Conservation (phyloP, 495 filamentous ascomycete genomes). For the Cetradonia linearis region DNA sequence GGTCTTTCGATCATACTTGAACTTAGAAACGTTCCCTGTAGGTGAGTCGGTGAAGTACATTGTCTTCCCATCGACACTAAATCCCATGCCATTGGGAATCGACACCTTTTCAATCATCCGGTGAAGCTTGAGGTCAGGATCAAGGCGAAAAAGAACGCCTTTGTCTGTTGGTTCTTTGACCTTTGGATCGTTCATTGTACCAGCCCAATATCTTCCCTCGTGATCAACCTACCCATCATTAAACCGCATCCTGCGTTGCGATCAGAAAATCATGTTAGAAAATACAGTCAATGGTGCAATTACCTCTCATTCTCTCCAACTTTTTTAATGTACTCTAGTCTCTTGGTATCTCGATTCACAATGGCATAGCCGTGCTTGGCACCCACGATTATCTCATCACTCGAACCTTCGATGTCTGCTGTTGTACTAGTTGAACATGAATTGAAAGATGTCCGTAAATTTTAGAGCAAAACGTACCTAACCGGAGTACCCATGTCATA, state of each 20-base stretch:
- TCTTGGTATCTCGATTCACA: conserved; percentile 56
- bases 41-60: conserved; percentile 80
- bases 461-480: conserved; percentile 35
- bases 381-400: conserved; percentile 61
- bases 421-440: conserved; percentile 47
- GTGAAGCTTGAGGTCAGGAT: conserved; percentile 50
- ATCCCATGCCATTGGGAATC: conserved; percentile 85
- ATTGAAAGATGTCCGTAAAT: conserved; percentile 7
- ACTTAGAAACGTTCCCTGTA: conserved; percentile 59
- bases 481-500: conserved; percentile 56
- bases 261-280: conserved; percentile 3
- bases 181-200: conserved; percentile 70
- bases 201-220: conserved; percentile 75
- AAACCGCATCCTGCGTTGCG: conserved; percentile 34
- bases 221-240: conserved; percentile 82
- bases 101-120: conserved; percentile 51
- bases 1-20: conserved; percentile 56
- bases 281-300: conserved; percentile 12
- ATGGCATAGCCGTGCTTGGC: conserved; percentile 74
- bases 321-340: conserved; percentile 50
- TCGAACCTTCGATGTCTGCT: conserved; percentile 64
- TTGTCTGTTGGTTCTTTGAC: conserved; percentile 27
- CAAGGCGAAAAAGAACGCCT: conserved; percentile 54
- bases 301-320: conserved; percentile 42
- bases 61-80: conserved; percentile 56